These are phyloP conservation scores for Crithidia brevicula DNA, from an alignment of 208 protist genomes.

Conservation along the genomic window DNA sequence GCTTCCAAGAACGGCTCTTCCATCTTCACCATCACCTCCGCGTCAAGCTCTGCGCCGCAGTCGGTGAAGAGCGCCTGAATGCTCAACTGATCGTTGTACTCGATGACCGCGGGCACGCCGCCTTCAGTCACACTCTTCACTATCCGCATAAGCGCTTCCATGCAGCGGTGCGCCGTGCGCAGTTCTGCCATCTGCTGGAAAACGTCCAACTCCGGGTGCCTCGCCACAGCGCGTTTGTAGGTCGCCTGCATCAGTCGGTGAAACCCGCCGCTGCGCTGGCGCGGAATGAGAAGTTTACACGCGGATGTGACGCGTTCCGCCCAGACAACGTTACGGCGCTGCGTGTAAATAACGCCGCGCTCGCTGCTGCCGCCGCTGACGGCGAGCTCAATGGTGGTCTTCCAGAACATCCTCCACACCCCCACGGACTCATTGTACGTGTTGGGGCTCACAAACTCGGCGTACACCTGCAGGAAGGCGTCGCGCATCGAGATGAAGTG, in stretches of 20 bases:
- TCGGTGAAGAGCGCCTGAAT: slow-evolving; percentile 45
- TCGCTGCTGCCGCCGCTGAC: slow-evolving; percentile 1
- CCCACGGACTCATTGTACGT: background rate
- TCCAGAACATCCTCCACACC: slow-evolving; percentile 28
- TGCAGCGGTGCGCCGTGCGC: slow-evolving; percentile 22
- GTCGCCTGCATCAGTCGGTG: slow-evolving; percentile 36
- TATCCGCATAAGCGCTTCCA: slow-evolving; percentile 33
- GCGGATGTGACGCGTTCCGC: slow-evolving; percentile 13
- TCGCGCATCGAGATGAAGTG: slow-evolving; percentile 27
- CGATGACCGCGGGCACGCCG: background rate
- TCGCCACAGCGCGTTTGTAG: slow-evolving; percentile 30
- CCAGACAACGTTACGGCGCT: slow-evolving; percentile 15
- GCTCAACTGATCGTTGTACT: slow-evolving; percentile 48
- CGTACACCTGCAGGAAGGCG: slow-evolving; percentile 20
- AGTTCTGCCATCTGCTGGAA: slow-evolving; percentile 31
- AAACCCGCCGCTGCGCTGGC: slow-evolving; percentile 17
- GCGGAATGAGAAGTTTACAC: slow-evolving; percentile 10
- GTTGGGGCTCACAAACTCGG: background rate
- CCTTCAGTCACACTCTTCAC: slow-evolving; percentile 25
- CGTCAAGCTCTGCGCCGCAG: slow-evolving; percentile 9
- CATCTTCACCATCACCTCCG: slow-evolving; percentile 53
- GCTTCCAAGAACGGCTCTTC: slow-evolving; percentile 70
- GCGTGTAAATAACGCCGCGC: slow-evolving; percentile 14
- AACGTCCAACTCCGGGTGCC: slow-evolving; percentile 13
- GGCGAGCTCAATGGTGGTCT: slow-evolving; percentile 16